phyloP scores from a whole-genome alignment of 352 stramenopile genomes.

The Phytopythium boreale region DNA sequence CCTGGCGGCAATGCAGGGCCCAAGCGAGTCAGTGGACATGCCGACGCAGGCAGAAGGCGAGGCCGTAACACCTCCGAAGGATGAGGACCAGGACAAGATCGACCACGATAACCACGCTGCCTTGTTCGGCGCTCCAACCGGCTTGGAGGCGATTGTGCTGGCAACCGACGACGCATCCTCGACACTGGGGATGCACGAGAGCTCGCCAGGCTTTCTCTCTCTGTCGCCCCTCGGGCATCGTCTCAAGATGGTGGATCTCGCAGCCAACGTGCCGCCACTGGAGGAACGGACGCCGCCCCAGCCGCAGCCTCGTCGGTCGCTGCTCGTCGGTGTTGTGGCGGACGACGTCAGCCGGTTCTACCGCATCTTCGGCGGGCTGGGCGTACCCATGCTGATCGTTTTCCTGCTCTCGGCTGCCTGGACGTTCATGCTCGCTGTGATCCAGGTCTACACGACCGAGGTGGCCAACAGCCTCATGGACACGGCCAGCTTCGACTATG shows the following conservation, averaged over 20 bases:
- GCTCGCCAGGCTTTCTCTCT: background rate
- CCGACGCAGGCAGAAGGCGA: background rate
- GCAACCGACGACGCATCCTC: background rate
- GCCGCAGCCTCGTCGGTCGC: background rate
- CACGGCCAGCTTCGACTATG: conserved; percentile 34
- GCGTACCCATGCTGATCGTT: conserved; percentile 34
- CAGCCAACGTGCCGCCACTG: background rate
- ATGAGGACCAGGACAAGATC: background rate
- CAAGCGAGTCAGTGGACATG: too few species aligned
- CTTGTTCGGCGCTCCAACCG: background rate
- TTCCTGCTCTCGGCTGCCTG: conserved; percentile 32
- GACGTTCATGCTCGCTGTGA: conserved; percentile 32
- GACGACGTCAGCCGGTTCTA: conserved; percentile 12
- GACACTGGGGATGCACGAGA: background rate
- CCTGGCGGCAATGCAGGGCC: too few species aligned
- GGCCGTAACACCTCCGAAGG: background rate
- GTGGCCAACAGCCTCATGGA: conserved; percentile 39
- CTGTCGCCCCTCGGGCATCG: background rate
- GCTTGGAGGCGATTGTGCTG: background rate
- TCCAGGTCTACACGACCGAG: conserved; percentile 34
- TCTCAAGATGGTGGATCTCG: background rate
- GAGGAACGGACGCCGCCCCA: too few species aligned
- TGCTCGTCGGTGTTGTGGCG: background rate
- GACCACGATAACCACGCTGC: too few species aligned
- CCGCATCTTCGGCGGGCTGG: conserved; percentile 33